Base-by-base conservation (phyloP, 1,139 yeast genomes). In the Schwanniomyces etchellsii region DNA sequence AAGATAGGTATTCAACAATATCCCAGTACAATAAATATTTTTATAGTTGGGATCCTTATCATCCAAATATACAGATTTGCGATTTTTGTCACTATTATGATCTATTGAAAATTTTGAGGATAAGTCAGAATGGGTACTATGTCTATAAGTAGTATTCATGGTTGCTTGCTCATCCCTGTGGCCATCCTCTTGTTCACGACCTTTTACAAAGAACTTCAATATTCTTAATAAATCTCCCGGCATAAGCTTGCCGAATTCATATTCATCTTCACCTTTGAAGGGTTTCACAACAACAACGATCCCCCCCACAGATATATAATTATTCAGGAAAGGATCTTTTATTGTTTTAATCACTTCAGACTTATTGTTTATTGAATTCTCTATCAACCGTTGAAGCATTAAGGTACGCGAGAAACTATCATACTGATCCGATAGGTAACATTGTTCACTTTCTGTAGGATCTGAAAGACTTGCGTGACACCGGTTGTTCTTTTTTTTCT, bases 211-310 rank as follows among this genome's bases (percentile, higher is more conserved):
- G 31, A 64, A 58, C 32, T 46, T 47, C 14, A 60, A 46, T 7
- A 63, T 40, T 26, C 64, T 36, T 3, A 64, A 35, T 17, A 62
- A 43, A 38, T 63, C 69, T 1, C 70, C 70, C 4, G 53, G 47
- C 29, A 57, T 50, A 23, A 64, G 45, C 7, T 38, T 36, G 3
- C 32, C 33, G 35, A 59, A 57, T 29, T 60, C 64, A 27, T 35
- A 33, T 3, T 41, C 45, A 11, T 30, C 37, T 1, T 27, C 35
- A 0, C 60, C 61, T 21, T 44, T 41, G 30, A 52, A 62, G 5
- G 60, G 57, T 26, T 53, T 50, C 4, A 61, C 52, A 3, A 59
- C 64, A n/a, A 60, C 65, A 3, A 61, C 69, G 10, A 59, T 47
- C 1, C 53, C 57, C 2, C 70, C 70, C 5, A 60, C 43, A 2